Base-by-base conservation (phyloP, 345 rosid genomes). In the Durio zibethinus region DNA sequence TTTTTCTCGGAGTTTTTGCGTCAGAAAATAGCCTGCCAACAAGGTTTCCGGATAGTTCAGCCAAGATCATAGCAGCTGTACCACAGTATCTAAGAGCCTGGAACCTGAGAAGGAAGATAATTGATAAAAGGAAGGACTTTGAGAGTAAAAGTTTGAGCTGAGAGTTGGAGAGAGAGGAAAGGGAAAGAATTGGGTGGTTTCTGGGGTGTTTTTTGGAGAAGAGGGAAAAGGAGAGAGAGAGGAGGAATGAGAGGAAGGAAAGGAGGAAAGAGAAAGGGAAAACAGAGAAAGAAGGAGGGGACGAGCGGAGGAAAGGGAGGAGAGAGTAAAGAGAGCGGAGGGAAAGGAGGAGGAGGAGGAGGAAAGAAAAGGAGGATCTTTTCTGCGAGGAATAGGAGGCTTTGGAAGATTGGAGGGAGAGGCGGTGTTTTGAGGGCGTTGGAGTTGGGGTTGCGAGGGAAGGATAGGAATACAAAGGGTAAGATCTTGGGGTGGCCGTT, bases 61-160 rank as follows among this genome's bases (percentile, higher is more conserved):
- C 99, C 43, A 95, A 88, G 80, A 95, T 95, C 97, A 95, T 89
- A 23, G 98, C 94, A 3, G 99, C 90, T 3, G 98, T 87, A n/a
- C 99, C 90, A 54, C 99, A 95, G 77, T 88, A 95, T 18, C 90
- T 84, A 64, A 95, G 97, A 20, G 99, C 94, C 80, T 91, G 99
- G 65, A 95, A 95, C 29, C 98, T 84, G 60, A 95, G 87, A 36
- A 93, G 91, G 70, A 95, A 90, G 27, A 95, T 92, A 20, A 84
- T 79, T 10, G 92, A 87, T 52, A 92, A 80, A 36, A 95, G 76
- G 10, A 79, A 62, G 0, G 97, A 89, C 82, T 90, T 95, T 25
- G 80, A 77, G 33, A 89, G 77, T 21, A 93, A 36, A 43, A 85
- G 82, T 61, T 76, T 90, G 82, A 84, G 85, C 65, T 92, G 97